Percentiles rank a stretch among this genome's conserved stretches.
Evolutionary conservation across 1,284 basidiomycete species (phyloP).

Genomic region (Ustilago cynodontis): DNA sequence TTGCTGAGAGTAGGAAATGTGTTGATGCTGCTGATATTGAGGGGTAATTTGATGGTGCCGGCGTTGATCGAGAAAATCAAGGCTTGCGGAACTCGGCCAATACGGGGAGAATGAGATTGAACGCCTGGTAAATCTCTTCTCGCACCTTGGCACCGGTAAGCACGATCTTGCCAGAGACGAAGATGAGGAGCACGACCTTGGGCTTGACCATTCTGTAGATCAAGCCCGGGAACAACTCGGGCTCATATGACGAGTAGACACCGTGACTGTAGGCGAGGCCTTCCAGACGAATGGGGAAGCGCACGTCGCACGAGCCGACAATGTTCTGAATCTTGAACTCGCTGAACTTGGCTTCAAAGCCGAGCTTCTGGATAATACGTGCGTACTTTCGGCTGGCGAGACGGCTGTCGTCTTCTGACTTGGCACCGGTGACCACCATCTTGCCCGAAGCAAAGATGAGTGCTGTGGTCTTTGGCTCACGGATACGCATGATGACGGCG

Average conservation of each 20-base stretch:
- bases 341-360: slow-evolving; percentile 98
- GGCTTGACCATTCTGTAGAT: slow-evolving; percentile 99
- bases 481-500: slow-evolving; percentile 99
- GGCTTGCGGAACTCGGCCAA: slow-evolving; percentile 71
- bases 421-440: slow-evolving; percentile 99
- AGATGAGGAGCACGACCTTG: slow-evolving; percentile 97
- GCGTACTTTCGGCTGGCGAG: slow-evolving; percentile 98
- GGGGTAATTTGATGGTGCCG: slow-evolving; percentile 37
- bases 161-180: slow-evolving; percentile 99
- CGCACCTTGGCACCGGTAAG: slow-evolving; percentile 98
- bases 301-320: slow-evolving; percentile 94
- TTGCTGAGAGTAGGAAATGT: slow-evolving; percentile 18
- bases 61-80: slow-evolving; percentile 26
- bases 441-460: slow-evolving; percentile 99
- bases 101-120: slow-evolving; percentile 93
- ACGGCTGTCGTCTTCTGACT: slow-evolving; percentile 97
- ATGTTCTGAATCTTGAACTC: slow-evolving; percentile 99
- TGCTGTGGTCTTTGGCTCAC: slow-evolving; percentile 98
- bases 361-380: slow-evolving; percentile 98
- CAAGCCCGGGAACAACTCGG: slow-evolving; percentile 98
- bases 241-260: slow-evolving; percentile 97
- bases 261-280: slow-evolving; percentile 98
- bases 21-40: slow-evolving; percentile 37
- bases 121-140: slow-evolving; percentile 99
- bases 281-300: slow-evolving; percentile 98